Percentiles rank a stretch among this genome's conserved stretches.
phyloP scores from a whole-genome alignment of 2,329 filamentous ascomycete genomes.

The Rhinocladiella mackenziei region DNA sequence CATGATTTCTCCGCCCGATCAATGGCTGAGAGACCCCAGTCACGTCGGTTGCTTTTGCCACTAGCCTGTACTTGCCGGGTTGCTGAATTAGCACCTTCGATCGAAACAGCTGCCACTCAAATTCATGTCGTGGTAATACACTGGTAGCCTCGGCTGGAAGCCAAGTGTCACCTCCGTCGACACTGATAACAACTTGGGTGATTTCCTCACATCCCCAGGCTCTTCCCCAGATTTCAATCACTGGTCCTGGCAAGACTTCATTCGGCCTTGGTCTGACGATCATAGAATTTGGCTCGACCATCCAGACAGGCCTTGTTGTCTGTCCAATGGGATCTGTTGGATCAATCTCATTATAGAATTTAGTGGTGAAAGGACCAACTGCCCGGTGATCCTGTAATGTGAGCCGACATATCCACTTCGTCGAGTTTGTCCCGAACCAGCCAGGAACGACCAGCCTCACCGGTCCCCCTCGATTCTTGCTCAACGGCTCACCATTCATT shows the following conservation, averaged over 20 bases:
- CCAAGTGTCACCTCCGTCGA: constrained; percentile 15
- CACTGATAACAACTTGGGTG: constrained; percentile 19
- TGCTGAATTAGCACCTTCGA: constrained; percentile 5
- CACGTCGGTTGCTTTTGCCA: constrained; percentile 19
- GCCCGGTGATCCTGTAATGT: constrained; percentile 19
- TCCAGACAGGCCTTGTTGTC: constrained; percentile 23
- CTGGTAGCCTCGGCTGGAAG: constrained; percentile 2
- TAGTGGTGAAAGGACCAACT: constrained; percentile 23
- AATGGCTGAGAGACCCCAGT: constrained; percentile 17
- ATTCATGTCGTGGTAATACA: constrained; percentile 11
- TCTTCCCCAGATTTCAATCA: constrained; percentile 17
- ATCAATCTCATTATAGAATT: constrained; percentile 26
- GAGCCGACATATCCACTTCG: constrained; percentile 25
- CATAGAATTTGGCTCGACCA: constrained; percentile 27
- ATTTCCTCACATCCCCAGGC: constrained; percentile 25
- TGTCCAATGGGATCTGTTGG: constrained; percentile 17
- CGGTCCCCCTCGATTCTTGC: constrained; percentile 24
- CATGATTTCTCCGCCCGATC: constrained; percentile 24
- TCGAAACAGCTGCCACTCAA: constrained; percentile 25
- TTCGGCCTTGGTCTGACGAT: constrained; percentile 18
- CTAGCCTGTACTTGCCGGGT: constrained; percentile 16
- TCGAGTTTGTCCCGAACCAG: constrained; percentile 26
- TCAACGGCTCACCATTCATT: constrained; percentile 23
- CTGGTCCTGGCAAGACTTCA: constrained; percentile 12
- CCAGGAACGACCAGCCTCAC: constrained; percentile 26